Percentiles rank a stretch among this genome's conserved stretches.
phyloP scores from a whole-genome alignment of 345 rosid species.

The Brassica napus region DNA sequence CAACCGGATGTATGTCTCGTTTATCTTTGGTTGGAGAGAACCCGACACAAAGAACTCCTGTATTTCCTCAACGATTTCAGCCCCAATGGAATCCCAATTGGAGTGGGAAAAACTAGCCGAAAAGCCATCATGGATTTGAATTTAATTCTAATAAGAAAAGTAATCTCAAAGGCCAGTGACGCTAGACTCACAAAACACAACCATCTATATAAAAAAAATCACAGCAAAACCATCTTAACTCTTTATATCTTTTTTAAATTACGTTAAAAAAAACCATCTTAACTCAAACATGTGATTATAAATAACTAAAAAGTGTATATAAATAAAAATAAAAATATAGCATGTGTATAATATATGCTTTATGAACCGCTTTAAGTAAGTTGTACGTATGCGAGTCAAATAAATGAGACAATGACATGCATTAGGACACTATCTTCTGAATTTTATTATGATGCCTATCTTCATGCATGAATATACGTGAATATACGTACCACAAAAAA shows the following conservation, averaged over 20 bases:
- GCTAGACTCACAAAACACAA: not conserved
- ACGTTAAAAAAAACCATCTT: no score
- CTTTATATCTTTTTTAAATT: no score
- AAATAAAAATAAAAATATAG: not conserved
- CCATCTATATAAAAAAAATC: not conserved
- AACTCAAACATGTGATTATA: not conserved
- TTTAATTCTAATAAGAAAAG: not conserved
- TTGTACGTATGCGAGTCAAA: not conserved
- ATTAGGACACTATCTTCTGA: not conserved
- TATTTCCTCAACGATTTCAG: no score
- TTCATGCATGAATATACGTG: not conserved
- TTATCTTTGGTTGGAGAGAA: no score
- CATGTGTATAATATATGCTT: not conserved
- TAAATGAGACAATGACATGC: slow-evolving; percentile 17
- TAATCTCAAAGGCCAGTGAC: not conserved
- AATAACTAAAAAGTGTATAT: not conserved
- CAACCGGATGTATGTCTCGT: no score
- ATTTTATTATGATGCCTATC: not conserved
- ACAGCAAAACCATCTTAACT: not conserved
- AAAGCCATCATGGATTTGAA: no score
- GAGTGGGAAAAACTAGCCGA: no score
- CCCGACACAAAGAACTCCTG: no score
- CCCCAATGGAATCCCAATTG: no score
- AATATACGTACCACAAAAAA: not conserved
- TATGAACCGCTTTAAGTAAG: not conserved